These are phyloP conservation scores for Rhamnella rubrinervis DNA, from an alignment of 331 rosid genomes.

Conservation along the genomic window DNA sequence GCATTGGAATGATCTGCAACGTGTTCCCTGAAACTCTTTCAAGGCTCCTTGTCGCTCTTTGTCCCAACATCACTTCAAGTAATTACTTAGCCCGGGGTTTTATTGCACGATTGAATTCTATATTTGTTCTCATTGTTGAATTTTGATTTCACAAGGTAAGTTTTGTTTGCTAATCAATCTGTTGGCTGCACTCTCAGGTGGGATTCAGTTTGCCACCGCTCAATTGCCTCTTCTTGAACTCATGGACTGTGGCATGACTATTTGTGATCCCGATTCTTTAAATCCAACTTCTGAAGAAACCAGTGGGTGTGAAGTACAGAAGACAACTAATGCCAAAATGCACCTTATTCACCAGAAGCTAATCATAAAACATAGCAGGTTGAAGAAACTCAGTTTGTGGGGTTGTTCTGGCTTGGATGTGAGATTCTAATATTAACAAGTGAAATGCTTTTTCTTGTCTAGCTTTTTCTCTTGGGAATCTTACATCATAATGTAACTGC, in stretches of 20 bases:
- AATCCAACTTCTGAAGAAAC: slow-evolving; percentile 37
- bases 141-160: slow-evolving; percentile 13
- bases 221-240: slow-evolving; percentile 90
- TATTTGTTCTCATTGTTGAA: not conserved
- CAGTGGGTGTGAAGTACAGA: slow-evolving; percentile 27
- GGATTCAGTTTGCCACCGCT: slow-evolving; percentile 91
- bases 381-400: slow-evolving; percentile 93
- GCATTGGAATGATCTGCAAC: slow-evolving; percentile 91
- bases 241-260: slow-evolving; percentile 97
- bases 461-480: slow-evolving; percentile 22
- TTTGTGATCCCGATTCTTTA: slow-evolving; percentile 62
- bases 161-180: slow-evolving; percentile 26
- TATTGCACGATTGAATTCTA: slow-evolving; percentile 1
- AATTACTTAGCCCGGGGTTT: slow-evolving; percentile 24
- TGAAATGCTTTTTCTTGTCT: slow-evolving; percentile 8
- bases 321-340: slow-evolving; percentile 42
- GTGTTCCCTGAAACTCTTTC: slow-evolving; percentile 74
- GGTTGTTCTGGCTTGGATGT: slow-evolving; percentile 94
- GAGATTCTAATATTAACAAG: slow-evolving; percentile 35
- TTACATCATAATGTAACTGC: slow-evolving; percentile 32
- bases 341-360: slow-evolving; percentile 71
- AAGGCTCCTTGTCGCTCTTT: slow-evolving; percentile 91
- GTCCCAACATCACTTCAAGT: slow-evolving; percentile 95
- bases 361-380: slow-evolving; percentile 72
- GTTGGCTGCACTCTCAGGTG: slow-evolving; percentile 52